A percentile compares a stretch with the other conserved stretches of the same genome.
Evolutionary conservation across 306 rosid species (phyloP).

Genomic region (Lupinus albus): DNA sequence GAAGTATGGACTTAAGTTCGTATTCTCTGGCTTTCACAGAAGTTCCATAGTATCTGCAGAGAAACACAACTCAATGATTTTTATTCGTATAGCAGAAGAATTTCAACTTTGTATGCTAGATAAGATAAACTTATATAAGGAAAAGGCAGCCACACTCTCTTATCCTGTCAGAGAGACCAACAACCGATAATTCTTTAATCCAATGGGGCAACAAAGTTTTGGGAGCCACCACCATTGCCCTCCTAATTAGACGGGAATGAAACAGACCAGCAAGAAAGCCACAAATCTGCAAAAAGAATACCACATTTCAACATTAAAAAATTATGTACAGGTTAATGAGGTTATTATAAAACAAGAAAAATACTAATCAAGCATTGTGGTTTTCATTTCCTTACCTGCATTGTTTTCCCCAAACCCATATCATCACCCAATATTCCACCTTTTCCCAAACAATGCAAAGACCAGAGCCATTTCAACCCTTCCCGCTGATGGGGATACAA

Average conservation of each 20-base stretch:
- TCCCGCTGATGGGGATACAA: slow-evolving; percentile 86
- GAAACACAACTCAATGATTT: slow-evolving; percentile 29
- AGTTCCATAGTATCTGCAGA: slow-evolving; percentile 74
- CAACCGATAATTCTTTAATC: slow-evolving; percentile 82
- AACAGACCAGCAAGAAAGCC: slow-evolving; percentile 86
- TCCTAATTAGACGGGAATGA: slow-evolving; percentile 66
- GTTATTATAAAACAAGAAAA: slow-evolving; percentile 15
- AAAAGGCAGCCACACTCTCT: slow-evolving; percentile 66
- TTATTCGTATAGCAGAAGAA: background rate
- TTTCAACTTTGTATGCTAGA: background rate
- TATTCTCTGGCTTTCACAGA: slow-evolving; percentile 64
- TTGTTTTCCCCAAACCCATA: slow-evolving; percentile 96
- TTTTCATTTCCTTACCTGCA: slow-evolving; percentile 70
- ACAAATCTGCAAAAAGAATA: slow-evolving; percentile 72
- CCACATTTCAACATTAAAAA: background rate
- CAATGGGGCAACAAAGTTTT: slow-evolving; percentile 84
- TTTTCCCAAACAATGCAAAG: slow-evolving; percentile 81
- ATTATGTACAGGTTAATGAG: slow-evolving; percentile 38
- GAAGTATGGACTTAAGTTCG: slow-evolving; percentile 82
- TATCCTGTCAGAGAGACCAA: slow-evolving; percentile 79
- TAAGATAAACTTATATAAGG: slow-evolving; percentile 5
- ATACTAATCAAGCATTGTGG: background rate
- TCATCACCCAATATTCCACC: slow-evolving; percentile 98
- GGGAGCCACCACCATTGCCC: slow-evolving; percentile 86
- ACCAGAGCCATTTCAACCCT: slow-evolving; percentile 89